A percentile compares a stretch with the other conserved stretches of the same genome.
These are phyloP conservation scores for Populus trichocarpa DNA, from an alignment of 441 rosid genomes.

Conservation along the genomic window DNA sequence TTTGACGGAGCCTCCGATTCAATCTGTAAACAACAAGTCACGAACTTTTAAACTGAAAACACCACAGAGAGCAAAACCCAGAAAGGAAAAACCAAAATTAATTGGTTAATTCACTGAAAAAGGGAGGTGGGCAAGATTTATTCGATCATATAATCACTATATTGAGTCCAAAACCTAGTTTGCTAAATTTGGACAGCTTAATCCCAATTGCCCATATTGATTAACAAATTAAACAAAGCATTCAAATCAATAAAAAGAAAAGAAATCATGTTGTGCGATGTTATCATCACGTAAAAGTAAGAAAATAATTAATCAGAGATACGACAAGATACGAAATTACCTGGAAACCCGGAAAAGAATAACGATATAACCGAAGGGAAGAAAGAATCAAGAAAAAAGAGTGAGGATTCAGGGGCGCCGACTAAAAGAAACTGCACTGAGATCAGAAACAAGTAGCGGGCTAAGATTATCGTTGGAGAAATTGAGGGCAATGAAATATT, in stretches of 20 bases:
- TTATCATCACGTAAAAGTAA: neutral
- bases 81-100: neutral
- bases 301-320: constrained; percentile 6
- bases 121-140: neutral
- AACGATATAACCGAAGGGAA: neutral
- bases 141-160: neutral
- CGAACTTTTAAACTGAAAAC: neutral
- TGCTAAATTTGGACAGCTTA: constrained; percentile 11
- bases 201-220: constrained; percentile 14
- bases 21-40: neutral
- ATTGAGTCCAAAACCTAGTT: neutral
- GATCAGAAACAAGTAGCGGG: neutral
- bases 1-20: neutral
- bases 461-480: neutral
- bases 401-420: neutral
- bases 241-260: neutral
- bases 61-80: neutral
- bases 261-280: neutral
- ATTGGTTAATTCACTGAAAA: neutral
- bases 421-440: neutral
- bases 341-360: constrained; percentile 28
- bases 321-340: constrained; percentile 25
- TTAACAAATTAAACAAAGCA: constrained; percentile 1
- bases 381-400: neutral
- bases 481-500: neutral